Percentiles rank a stretch among this genome's conserved stretches.
phyloP scores from a whole-genome alignment of 2,329 filamentous ascomycete genomes.

The Colletotrichum noveboracense region DNA sequence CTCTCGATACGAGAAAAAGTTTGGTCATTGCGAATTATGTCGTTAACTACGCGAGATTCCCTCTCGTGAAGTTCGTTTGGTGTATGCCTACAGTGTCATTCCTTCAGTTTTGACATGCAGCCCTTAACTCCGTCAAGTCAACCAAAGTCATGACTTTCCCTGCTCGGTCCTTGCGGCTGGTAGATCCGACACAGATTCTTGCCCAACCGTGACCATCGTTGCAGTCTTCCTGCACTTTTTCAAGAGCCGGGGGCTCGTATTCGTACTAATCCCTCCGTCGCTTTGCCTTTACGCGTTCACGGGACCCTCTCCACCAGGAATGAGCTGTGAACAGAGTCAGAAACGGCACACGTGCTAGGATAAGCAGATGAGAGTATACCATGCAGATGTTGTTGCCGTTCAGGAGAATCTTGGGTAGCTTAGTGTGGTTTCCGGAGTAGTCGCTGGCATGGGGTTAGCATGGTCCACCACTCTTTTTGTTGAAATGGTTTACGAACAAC shows the following conservation, averaged over 20 bases:
- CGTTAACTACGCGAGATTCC: not conserved
- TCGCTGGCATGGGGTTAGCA: constrained; percentile 65
- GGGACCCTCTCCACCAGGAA: constrained; percentile 79
- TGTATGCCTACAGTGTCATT: not conserved
- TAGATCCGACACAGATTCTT: not conserved
- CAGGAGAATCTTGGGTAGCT: constrained; percentile 90
- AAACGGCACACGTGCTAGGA: fast-evolving
- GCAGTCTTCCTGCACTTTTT: not conserved
- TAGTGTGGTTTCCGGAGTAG: constrained; percentile 85
- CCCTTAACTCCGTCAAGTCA: not conserved
- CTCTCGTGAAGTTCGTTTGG: not conserved
- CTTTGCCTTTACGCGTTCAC: constrained; percentile 25
- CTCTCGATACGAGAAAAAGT: not conserved
- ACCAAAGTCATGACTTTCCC: not conserved
- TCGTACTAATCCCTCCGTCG: not conserved
- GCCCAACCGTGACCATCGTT: not conserved
- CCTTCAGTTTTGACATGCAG: not conserved
- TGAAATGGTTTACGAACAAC: constrained; percentile 65
- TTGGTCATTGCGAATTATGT: constrained; percentile 13
- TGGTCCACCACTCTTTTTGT: not conserved
- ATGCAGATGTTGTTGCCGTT: constrained; percentile 99
- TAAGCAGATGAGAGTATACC: constrained; percentile 58
- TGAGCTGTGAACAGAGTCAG: constrained; percentile 59
- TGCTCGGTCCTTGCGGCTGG: not conserved
- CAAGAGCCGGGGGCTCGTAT: not conserved